Base-by-base conservation (phyloP, 2,329 filamentous ascomycete species). In the Fusarium staphyleae region DNA sequence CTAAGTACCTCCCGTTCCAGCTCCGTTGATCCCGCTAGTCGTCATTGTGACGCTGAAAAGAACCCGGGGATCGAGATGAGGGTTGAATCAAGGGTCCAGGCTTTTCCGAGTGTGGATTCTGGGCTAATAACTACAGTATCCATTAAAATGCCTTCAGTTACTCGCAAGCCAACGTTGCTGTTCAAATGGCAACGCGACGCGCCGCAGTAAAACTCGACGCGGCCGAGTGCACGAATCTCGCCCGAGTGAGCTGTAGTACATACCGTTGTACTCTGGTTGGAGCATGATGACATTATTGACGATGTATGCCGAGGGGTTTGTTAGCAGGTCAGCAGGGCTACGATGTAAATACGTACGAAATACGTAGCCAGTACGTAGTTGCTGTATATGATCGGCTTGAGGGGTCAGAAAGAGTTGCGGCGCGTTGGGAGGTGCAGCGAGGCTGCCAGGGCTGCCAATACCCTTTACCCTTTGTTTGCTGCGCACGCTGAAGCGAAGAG, bases 71-170 rank as follows among this genome's bases (percentile, higher is more conserved):
- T 72, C 69, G 69, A 71, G 69, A 67, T 67, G 65, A 57, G 56
- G 57, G 56, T 60, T 66, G 63, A 59, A 65, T 67, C 70, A 65
- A 68, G 63, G 68, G 68, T 69, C 65, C 62, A 66, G 54, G 61
- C 41, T 57, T n/a, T n/a, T 51, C 55, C 57, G 57, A 64, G 57
- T 40, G 41, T 19, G 28, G 51, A 60, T 58, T 55, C 60, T 30
- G 19, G 43, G 32, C 22, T 8, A 55, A 37, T n/a, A n/a, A n/a
- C n/a, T n/a, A n/a, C n/a, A n/a, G n/a, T n/a, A n/a, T n/a, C n/a
- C n/a, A n/a, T n/a, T n/a, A n/a, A 60, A 37, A 41, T 60, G 43
- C 43, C 33, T 36, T 16, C 26, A 22, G 15, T 28, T 11, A 12
- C 28, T 7, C 7, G 11, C 11, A 28, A 18, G 30, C 30, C 14